Evolutionary conservation across 768 basidiomycete species (phyloP), one percentile per base, ranked within the genome.

Genomic region (Lentinula guzmanii): DNA sequence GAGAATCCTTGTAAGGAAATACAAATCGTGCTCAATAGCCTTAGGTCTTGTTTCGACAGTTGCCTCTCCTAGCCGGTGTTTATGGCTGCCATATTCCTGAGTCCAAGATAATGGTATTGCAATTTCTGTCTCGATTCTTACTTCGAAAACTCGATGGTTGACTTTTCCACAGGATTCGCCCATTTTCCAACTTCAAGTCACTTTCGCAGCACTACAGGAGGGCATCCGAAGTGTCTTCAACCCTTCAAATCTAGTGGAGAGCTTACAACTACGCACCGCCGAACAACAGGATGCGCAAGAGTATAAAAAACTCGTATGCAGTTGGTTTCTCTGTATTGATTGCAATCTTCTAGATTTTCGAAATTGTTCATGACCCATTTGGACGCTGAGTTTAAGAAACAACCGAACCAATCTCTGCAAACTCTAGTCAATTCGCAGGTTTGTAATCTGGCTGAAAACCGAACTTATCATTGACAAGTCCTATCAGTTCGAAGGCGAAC

Each of bases 231-330:
- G 72, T 52, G 85, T 88, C 0, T 95, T 90, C 69, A 93, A 98
- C 72, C 96, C 96, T 0, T 75, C 77, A 15, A 89, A 87, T 63
- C 82, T 98, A 13, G 90, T 95, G 5, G 88, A 95, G 69, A 92
- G 92, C 65, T 76, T 98, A 57, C 82, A 87, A 61, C 76, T 98
- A 42, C 83, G 88, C 18, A 86, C 87, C 1, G 80, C 87, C 4
- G 91, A 97, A 69, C 96, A 98, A 69, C 95, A 98, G 74, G 96
- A 98, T 75, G 95, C 96, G 34, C 93, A 95, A 73, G 96, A 98
- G 93, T 97, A 68, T 58, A 85, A 68, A 51, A 34, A 16, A 48
- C 39, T 64, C 42, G 34, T 28, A 46, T 52, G 28, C 1, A 58
- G 15, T 51, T 67, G 33, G 61, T 1, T 39, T 39, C 43, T 28